These are phyloP conservation scores for Tetratostichococcus sp. DNA, from an alignment of 139 green algal genomes.

Conservation along the genomic window DNA sequence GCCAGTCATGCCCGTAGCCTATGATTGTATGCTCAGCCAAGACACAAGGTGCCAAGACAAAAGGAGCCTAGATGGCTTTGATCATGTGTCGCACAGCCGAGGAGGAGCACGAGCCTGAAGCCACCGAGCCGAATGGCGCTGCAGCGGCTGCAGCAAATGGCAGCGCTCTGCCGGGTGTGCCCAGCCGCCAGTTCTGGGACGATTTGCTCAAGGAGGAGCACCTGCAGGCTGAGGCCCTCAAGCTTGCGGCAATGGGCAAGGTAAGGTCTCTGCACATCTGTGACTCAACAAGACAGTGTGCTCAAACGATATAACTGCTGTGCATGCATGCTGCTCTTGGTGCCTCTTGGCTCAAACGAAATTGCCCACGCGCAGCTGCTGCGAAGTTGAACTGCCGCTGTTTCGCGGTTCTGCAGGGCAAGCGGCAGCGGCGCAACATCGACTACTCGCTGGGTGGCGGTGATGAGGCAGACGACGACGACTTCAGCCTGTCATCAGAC, in stretches of 20 bases:
- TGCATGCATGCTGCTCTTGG: no score
- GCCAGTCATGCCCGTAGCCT: no score
- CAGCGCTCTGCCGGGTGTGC: no score
- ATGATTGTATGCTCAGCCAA: no score
- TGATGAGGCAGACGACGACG: neutral
- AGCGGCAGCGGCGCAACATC: neutral
- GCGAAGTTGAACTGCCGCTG: no score
- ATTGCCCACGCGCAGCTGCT: no score
- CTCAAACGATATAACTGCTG: no score
- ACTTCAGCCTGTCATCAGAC: neutral
- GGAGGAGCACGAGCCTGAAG: neutral
- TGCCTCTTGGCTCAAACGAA: no score
- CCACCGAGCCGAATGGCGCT: neutral
- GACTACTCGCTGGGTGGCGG: neutral
- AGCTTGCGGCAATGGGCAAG: neutral
- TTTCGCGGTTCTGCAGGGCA: conserved; percentile 1
- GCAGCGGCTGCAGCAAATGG: no score
- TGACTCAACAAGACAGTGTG: neutral
- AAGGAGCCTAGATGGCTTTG: no score
- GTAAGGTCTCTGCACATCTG: neutral
- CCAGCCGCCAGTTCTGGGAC: neutral
- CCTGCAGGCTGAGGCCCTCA: neutral
- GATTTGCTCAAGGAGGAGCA: neutral
- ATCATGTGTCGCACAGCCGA: no score
- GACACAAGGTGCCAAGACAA: no score